These are phyloP conservation scores for Rhodomyrtus tomentosa DNA, from an alignment of 345 rosid species.

Conservation along the genomic window DNA sequence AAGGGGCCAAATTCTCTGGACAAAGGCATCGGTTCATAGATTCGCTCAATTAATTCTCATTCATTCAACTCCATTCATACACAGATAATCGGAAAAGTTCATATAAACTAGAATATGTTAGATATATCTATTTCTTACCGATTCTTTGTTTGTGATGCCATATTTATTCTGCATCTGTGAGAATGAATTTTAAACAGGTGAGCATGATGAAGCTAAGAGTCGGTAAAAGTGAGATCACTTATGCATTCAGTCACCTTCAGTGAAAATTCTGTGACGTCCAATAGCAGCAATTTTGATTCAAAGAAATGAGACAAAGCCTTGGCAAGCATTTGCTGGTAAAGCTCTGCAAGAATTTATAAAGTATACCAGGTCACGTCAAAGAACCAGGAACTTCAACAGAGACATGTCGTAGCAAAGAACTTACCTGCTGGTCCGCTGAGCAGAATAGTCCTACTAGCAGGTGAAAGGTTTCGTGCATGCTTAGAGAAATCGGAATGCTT, in stretches of 20 bases:
- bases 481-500: conserved; percentile 69
- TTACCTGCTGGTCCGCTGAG: conserved; percentile 93
- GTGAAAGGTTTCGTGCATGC: conserved; percentile 86
- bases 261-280: conserved; percentile 75
- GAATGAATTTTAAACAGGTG: conserved; percentile 3
- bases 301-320: conserved; percentile 78
- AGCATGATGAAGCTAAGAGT: neutral
- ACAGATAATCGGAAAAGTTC: neutral
- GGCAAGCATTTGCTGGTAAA: conserved; percentile 90
- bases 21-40: neutral
- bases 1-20: neutral
- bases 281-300: conserved; percentile 67
- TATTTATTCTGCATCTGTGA: conserved; percentile 85
- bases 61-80: neutral
- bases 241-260: conserved; percentile 38
- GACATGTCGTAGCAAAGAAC: neutral
- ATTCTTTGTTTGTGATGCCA: conserved; percentile 54
- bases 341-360: conserved; percentile 32
- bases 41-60: neutral
- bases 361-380: conserved; percentile 1
- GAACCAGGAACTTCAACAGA: neutral
- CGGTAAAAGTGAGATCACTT: neutral
- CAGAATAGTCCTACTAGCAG: conserved; percentile 81
- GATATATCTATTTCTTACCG: conserved; percentile 31
- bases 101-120: neutral